These are phyloP conservation scores for Myxozyma mucilagina DNA, from an alignment of 805 yeast genomes.

Conservation along the genomic window DNA sequence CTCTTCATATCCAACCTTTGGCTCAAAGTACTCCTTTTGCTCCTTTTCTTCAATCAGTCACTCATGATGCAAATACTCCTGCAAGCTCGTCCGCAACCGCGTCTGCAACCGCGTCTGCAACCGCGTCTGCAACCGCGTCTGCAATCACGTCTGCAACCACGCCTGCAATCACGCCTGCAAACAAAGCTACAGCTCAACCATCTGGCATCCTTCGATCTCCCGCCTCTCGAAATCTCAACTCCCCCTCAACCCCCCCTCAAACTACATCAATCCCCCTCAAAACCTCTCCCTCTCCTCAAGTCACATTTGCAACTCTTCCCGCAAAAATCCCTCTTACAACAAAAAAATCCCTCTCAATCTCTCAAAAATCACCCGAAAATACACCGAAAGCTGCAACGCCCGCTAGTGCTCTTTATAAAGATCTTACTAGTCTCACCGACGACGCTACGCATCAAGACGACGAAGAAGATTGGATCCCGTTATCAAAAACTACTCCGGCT, in stretches of 20 bases:
- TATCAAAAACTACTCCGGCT: conserved; percentile 28
- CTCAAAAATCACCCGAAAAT: conserved; percentile 3
- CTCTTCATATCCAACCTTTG: conserved; percentile 12
- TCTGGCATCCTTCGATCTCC: conserved; percentile 5
- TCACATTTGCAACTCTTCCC: conserved; percentile 22
- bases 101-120: too few species aligned
- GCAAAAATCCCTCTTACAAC: conserved; percentile 28
- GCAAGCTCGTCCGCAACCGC: too few species aligned
- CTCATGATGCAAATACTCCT: not conserved
- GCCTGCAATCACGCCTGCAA: not conserved
- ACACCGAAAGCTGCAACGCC: not conserved
- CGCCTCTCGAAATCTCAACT: not conserved
- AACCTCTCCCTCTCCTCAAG: conserved; percentile 2
- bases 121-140: too few species aligned
- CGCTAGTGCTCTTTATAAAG: conserved; percentile 5
- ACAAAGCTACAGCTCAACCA: not conserved
- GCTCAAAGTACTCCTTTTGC: conserved; percentile 21
- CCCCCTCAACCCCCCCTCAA: not conserved
- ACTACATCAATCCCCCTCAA: conserved; percentile 13
- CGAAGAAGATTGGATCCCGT: conserved; percentile 34
- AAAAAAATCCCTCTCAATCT: conserved; percentile 17
- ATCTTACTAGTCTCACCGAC: conserved; percentile 8
- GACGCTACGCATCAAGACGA: not conserved
- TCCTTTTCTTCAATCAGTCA: not conserved
- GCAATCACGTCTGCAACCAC: not conserved